Conservation (phyloP, 2,329 filamentous ascomycete genomes). For the Penicillium sp. region DNA sequence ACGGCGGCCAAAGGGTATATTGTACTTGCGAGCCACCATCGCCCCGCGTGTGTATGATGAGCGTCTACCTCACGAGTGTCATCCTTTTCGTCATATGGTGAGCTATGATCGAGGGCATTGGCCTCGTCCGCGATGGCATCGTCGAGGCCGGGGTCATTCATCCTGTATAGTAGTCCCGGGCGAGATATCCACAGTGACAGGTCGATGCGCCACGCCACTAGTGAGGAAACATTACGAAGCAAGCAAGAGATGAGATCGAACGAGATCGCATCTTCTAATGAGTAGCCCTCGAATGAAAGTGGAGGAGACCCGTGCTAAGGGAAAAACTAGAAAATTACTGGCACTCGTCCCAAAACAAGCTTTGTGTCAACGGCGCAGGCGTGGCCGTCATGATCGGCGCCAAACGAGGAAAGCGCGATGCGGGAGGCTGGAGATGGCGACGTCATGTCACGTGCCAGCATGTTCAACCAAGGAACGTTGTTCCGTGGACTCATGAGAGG, state of each 20-base stretch:
- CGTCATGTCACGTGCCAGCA: slow-evolving; percentile 22
- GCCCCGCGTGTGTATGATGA: slow-evolving; percentile 28
- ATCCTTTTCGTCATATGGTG: slow-evolving; percentile 37
- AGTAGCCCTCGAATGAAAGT: neutral
- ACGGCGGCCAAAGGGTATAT: slow-evolving; percentile 58
- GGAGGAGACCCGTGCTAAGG: neutral
- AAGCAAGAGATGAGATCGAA: neutral
- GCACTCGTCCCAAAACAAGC: slow-evolving; percentile 15
- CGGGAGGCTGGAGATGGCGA: neutral
- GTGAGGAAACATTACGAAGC: neutral
- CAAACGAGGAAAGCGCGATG: neutral
- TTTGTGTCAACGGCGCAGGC: slow-evolving; percentile 11
- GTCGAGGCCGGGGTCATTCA: slow-evolving; percentile 58
- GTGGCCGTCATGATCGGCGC: slow-evolving; percentile 18
- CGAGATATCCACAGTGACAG: neutral
- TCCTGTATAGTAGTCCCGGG: slow-evolving; percentile 20
- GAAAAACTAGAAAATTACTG: slow-evolving; percentile 5
- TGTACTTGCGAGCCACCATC: slow-evolving; percentile 65
- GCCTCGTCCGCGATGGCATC: slow-evolving; percentile 51
- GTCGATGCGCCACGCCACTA: neutral
- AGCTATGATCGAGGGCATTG: slow-evolving; percentile 42
- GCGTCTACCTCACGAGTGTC: slow-evolving; percentile 38
- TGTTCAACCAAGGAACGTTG: neutral
- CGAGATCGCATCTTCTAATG: slow-evolving; percentile 7
- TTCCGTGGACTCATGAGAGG: neutral